Conservation (phyloP, 1,284 basidiomycete species). For the Taiwanofungus camphoratus region DNA sequence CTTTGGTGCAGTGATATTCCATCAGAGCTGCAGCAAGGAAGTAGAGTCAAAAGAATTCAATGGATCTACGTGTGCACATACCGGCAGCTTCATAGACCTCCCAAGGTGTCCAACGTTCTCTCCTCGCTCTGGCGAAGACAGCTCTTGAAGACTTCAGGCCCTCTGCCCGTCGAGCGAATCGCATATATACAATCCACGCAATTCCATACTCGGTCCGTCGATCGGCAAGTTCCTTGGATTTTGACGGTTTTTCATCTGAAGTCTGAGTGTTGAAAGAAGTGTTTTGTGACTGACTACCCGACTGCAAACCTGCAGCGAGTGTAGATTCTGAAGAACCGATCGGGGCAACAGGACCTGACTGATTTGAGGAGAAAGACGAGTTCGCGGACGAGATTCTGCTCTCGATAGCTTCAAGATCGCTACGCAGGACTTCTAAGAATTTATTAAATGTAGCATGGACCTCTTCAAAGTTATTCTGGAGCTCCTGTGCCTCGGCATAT, state of each 20-base stretch:
- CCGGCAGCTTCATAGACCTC: conserved; percentile 91
- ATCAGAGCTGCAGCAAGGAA: conserved; percentile 62
- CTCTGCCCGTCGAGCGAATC: conserved; percentile 84
- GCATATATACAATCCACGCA: conserved; percentile 87
- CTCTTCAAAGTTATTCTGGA: conserved; percentile 54
- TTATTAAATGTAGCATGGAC: conserved; percentile 68
- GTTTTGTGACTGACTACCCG: conserved; percentile 17
- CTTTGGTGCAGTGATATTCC: conserved; percentile 94
- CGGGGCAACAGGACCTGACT: conserved; percentile 24
- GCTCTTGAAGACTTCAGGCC: conserved; percentile 74
- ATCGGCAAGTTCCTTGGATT: conserved; percentile 52
- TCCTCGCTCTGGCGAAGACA: conserved; percentile 82
- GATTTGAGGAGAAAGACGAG: conserved; percentile 33
- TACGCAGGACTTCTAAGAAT: conserved; percentile 65
- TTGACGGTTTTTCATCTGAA: conserved; percentile 41
- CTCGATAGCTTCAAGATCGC: conserved; percentile 72
- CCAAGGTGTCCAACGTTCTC: conserved; percentile 85
- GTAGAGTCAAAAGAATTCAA: conserved; percentile 3
- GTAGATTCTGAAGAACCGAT: conserved; percentile 7
- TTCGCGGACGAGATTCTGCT: conserved; percentile 39
- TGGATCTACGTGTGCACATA: conserved; percentile 32
- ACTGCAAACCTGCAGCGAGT: conserved; percentile 4
- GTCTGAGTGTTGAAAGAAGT: conserved; percentile 38
- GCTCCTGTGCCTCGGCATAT: conserved; percentile 81
- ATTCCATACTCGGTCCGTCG: conserved; percentile 62